Evolutionary conservation across 2,329 filamentous ascomycete species (phyloP).

Genomic region (Beauveria sp.): DNA sequence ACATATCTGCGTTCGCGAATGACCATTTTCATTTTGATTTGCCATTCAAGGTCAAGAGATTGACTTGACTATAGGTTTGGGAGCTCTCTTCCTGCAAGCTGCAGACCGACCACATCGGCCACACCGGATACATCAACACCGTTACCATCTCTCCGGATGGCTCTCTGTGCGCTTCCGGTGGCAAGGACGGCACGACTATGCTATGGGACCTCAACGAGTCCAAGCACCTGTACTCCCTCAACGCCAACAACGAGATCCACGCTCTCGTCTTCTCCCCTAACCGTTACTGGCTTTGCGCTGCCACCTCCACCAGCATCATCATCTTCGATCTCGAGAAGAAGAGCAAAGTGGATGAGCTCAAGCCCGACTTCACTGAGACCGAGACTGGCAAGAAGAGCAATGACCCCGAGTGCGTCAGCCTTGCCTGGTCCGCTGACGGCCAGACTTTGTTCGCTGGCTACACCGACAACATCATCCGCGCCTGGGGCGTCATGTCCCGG

Average conservation of each 20-base stretch:
- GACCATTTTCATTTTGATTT: neutral
- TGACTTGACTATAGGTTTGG: conserved; percentile 65
- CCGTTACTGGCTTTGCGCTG: conserved; percentile 99
- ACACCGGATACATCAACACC: conserved; percentile 99
- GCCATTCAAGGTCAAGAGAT: neutral
- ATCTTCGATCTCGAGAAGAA: conserved; percentile 99
- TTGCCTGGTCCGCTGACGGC: conserved; percentile 97
- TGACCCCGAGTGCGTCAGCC: conserved; percentile 94
- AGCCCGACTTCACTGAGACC: conserved; percentile 93
- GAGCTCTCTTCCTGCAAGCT: conserved; percentile 98
- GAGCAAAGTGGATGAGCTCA: conserved; percentile 99
- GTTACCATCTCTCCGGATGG: conserved; percentile 99
- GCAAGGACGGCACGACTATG: conserved; percentile 99
- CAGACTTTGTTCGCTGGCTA: conserved; percentile 99
- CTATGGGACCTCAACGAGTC: conserved; percentile 99
- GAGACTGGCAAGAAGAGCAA: conserved; percentile 97
- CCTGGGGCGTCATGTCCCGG: conserved; percentile 95
- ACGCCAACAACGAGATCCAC: conserved; percentile 99
- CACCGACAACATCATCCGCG: conserved; percentile 98
- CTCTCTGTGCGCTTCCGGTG: conserved; percentile 96
- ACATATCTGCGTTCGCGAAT: conserved; percentile 13
- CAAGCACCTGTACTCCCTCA: conserved; percentile 99
- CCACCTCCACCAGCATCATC: conserved; percentile 95
- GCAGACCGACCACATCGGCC: conserved; percentile 99
- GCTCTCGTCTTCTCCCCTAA: conserved; percentile 99